Evolutionary conservation across 2,329 filamentous ascomycete species (phyloP).

Genomic region (Mollisia scopiformis): DNA sequence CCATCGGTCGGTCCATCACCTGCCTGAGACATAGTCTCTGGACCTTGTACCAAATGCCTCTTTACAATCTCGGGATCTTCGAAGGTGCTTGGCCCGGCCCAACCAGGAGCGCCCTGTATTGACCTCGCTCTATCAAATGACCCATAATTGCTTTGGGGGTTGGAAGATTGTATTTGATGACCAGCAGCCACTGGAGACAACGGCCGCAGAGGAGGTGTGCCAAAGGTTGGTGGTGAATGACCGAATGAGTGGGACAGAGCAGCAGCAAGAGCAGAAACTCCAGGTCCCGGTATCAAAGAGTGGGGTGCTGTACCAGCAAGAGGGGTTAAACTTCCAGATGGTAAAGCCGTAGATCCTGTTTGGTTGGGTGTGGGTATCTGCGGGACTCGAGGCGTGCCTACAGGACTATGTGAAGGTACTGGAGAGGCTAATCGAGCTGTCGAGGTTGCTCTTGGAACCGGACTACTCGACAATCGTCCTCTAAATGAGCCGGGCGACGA

Average conservation of each 20-base stretch:
- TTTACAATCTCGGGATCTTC: conserved; percentile 93
- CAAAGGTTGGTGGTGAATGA: conserved; percentile 70
- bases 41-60: conserved; percentile 82
- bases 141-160: conserved; percentile 76
- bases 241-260: conserved; percentile 79
- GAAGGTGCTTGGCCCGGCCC: conserved; percentile 60
- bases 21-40: conserved; percentile 45
- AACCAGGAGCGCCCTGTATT: conserved; percentile 42
- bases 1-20: conserved; percentile 25
- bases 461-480: conserved; percentile 42
- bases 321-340: conserved; percentile 57
- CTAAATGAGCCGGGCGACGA: conserved; percentile 51
- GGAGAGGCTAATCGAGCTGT: conserved; percentile 65
- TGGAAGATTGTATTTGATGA: conserved; percentile 37
- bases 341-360: conserved; percentile 32
- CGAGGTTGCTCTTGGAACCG: conserved; percentile 59
- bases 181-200: conserved; percentile 59
- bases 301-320: conserved; percentile 61
- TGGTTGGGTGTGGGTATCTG: conserved; percentile 52
- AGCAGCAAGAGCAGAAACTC: conserved; percentile 84
- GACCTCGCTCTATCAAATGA: conserved; percentile 74
- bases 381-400: conserved; percentile 50
- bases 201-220: conserved; percentile 62
- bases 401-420: conserved; percentile 45
- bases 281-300: conserved; percentile 72